These are phyloP conservation scores for Rugosomyces carneus DNA, from an alignment of 1,284 basidiomycete species.

Conservation along the genomic window DNA sequence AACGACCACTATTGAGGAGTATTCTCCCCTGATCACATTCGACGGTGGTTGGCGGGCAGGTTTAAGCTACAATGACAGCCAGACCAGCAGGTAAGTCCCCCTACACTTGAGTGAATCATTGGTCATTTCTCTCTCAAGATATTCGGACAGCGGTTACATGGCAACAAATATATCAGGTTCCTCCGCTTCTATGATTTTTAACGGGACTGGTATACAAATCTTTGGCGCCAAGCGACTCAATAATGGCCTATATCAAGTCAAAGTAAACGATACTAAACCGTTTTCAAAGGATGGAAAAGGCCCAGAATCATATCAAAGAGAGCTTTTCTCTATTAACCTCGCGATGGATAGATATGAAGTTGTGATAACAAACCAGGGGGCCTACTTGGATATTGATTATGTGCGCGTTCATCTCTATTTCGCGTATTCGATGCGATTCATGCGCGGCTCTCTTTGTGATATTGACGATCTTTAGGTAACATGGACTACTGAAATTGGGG, in stretches of 20 bases:
- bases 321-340: conserved; percentile 17
- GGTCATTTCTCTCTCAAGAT: conserved; percentile 15
- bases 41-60: conserved; percentile 28
- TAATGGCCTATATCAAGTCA: conserved; percentile 25
- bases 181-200: conserved; percentile 26
- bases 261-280: conserved; percentile 21
- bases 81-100: conserved; percentile 6
- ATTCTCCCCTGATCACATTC: conserved; percentile 33
- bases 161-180: conserved; percentile 21
- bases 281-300: conserved; percentile 19
- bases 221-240: conserved; percentile 28
- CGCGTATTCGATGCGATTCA: background rate
- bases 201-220: conserved; percentile 28
- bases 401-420: conserved; percentile 17
- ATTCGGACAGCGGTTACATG: conserved; percentile 23
- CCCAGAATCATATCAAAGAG: conserved; percentile 19
- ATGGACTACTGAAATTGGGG: conserved; percentile 18
- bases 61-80: conserved; percentile 8
- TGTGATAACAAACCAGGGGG: conserved; percentile 21
- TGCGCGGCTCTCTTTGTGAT: background rate
- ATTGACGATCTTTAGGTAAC: conserved; percentile 14
- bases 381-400: conserved; percentile 25
- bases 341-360: conserved; percentile 19
- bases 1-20: conserved; percentile 35
- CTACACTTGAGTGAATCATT: background rate